Percentiles rank a stretch among this genome's conserved stretches.
Conservation (phyloP, 108 stramenopile genomes). For the Epithemia pelagica region DNA sequence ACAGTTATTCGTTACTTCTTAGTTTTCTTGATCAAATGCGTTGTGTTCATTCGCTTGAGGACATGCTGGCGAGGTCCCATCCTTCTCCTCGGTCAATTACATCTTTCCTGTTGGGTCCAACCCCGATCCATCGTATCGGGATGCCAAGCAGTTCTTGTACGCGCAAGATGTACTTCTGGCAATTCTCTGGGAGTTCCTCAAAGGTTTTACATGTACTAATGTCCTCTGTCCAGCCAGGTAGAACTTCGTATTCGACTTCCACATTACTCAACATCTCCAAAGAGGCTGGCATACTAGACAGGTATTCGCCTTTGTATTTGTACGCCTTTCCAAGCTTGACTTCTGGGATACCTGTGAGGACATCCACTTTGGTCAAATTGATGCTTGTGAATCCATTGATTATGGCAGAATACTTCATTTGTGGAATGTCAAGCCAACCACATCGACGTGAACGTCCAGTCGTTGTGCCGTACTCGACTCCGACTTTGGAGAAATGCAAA, state of each 20-base stretch:
- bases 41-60: neutral
- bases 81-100: slow-evolving; percentile 83
- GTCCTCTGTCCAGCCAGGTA: slow-evolving; percentile 96
- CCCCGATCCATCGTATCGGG: slow-evolving; percentile 97
- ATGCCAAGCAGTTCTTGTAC: slow-evolving; percentile 91
- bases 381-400: slow-evolving; percentile 96
- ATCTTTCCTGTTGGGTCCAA: slow-evolving; percentile 91
- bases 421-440: slow-evolving; percentile 98
- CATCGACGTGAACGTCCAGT: slow-evolving; percentile 90
- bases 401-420: slow-evolving; percentile 88
- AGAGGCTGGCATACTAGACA: slow-evolving; percentile 89
- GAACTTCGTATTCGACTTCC: slow-evolving; percentile 90
- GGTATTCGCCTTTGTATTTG: slow-evolving; percentile 80
- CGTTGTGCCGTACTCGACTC: slow-evolving; percentile 97
- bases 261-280: slow-evolving; percentile 76
- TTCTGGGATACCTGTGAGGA: slow-evolving; percentile 86
- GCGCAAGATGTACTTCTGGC: slow-evolving; percentile 86
- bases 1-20: too few relatives aligned
- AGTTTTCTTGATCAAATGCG: too few relatives aligned
- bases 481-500: slow-evolving; percentile 76
- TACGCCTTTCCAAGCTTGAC: slow-evolving; percentile 83
- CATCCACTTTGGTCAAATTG: slow-evolving; percentile 98
- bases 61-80: slow-evolving; percentile 32
- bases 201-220: slow-evolving; percentile 79
- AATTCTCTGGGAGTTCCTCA: slow-evolving; percentile 91